Conservation (phyloP, 108 stramenopile species). For the Discostella pseudostelligera region DNA sequence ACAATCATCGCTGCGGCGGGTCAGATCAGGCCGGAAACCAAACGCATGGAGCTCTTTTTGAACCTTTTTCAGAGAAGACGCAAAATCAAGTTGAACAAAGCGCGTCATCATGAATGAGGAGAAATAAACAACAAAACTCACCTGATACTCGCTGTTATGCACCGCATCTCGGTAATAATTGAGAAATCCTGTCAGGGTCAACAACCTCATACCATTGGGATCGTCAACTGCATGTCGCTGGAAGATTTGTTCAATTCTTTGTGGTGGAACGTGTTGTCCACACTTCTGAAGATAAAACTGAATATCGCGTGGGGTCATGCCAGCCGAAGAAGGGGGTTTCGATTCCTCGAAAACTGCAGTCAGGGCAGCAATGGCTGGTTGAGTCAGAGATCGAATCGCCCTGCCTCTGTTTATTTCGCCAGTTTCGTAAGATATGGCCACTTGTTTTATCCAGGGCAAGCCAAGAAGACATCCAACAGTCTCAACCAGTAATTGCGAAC, state of each 20-base stretch:
- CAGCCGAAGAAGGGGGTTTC: slow-evolving; percentile 49
- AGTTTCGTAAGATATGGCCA: slow-evolving; percentile 57
- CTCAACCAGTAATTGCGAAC: slow-evolving; percentile 53
- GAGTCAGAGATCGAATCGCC: slow-evolving; percentile 45
- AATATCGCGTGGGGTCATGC: slow-evolving; percentile 71
- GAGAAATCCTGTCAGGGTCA: slow-evolving; percentile 86
- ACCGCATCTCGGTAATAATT: slow-evolving; percentile 81
- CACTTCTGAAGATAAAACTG: slow-evolving; percentile 71
- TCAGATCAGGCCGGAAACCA: slow-evolving; percentile 84
- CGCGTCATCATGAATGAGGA: neutral
- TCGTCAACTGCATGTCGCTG: slow-evolving; percentile 37
- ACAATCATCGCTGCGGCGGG: slow-evolving; percentile 46
- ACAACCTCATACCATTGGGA: slow-evolving; percentile 45
- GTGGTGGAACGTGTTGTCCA: slow-evolving; percentile 58
- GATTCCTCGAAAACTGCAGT: slow-evolving; percentile 65
- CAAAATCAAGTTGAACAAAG: slow-evolving; percentile 1
- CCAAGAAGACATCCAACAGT: slow-evolving; percentile 67
- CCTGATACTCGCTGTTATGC: slow-evolving; percentile 60
- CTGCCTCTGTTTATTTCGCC: slow-evolving; percentile 59
- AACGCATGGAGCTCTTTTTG: slow-evolving; percentile 65
- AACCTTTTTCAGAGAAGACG: slow-evolving; percentile 36
- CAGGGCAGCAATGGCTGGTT: slow-evolving; percentile 49
- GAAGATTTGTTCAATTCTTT: slow-evolving; percentile 82
- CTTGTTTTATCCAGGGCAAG: slow-evolving; percentile 47
- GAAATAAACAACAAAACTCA: slow-evolving; percentile 25